phyloP scores from a whole-genome alignment of 2,329 filamentous ascomycete species.

The Apiospora aurea region DNA sequence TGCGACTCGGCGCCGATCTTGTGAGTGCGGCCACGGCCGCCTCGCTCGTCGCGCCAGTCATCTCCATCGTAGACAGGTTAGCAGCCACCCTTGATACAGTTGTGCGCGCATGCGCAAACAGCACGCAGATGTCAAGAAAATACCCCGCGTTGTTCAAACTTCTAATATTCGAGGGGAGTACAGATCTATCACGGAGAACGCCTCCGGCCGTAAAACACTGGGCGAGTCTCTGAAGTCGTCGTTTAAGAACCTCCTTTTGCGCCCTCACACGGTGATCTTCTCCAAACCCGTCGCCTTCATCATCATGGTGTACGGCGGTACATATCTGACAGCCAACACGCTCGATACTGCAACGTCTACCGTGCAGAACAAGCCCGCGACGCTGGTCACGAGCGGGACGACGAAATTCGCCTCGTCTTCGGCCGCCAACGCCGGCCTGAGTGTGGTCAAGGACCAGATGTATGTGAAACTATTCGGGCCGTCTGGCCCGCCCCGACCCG shows the following conservation, averaged over 20 bases:
- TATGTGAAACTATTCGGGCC: conserved; percentile 86
- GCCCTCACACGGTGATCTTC: conserved; percentile 67
- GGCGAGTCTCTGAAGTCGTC: conserved; percentile 65
- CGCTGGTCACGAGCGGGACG: conserved; percentile 73
- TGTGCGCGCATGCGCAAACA: background rate
- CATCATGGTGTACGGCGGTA: conserved; percentile 81
- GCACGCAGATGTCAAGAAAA: background rate
- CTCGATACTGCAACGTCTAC: conserved; percentile 83
- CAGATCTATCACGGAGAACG: conserved; percentile 82
- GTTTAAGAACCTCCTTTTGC: conserved; percentile 60
- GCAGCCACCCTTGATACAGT: conserved; percentile 27
- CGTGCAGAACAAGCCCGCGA: conserved; percentile 60
- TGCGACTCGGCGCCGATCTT: conserved; percentile 72
- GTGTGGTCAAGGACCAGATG: conserved; percentile 88
- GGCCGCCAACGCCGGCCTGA: conserved; percentile 82
- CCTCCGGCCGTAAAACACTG: conserved; percentile 71
- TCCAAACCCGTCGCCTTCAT: conserved; percentile 74
- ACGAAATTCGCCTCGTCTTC: conserved; percentile 84
- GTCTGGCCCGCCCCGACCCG: conserved; percentile 56
- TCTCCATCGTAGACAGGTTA: conserved; percentile 87
- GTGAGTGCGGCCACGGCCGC: conserved; percentile 75
- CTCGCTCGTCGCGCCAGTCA: conserved; percentile 79
- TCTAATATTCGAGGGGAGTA: background rate
- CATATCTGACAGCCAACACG: conserved; percentile 86
- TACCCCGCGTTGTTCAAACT: background rate